These are phyloP conservation scores for Eucalyptus decipiens DNA, from an alignment of 345 rosid species.

Conservation along the genomic window DNA sequence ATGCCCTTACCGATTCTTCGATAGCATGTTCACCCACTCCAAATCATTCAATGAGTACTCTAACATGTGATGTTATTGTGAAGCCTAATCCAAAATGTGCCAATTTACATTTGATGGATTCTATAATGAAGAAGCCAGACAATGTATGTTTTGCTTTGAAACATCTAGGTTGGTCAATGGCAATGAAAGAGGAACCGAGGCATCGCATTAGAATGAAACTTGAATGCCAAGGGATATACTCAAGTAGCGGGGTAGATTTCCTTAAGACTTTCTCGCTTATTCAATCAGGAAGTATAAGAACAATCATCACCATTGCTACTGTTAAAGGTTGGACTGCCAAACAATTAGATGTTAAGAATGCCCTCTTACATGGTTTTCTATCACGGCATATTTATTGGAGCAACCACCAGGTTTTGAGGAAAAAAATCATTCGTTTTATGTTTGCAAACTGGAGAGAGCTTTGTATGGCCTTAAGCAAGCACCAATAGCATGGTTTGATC, in stretches of 20 bases:
- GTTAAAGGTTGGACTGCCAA: fast-evolving
- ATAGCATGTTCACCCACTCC: too few species aligned
- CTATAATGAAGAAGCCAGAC: too few species aligned
- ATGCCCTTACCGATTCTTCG: too few species aligned
- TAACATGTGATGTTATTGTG: too few species aligned
- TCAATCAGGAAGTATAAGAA: fast-evolving
- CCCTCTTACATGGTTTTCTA: background rate
- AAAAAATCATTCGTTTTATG: too few species aligned
- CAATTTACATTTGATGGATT: too few species aligned
- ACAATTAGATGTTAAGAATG: background rate
- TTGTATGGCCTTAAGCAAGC: background rate
- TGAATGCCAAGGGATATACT: background rate
- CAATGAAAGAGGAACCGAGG: fast-evolving
- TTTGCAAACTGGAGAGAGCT: background rate
- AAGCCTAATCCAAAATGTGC: too few species aligned
- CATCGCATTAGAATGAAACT: too few species aligned
- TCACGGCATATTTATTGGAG: background rate
- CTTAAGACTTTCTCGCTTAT: background rate
- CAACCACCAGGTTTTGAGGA: background rate
- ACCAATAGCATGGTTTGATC: background rate
- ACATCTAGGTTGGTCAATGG: too few species aligned
- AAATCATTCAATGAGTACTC: too few species aligned
- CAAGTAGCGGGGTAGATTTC: background rate
- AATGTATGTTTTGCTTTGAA: too few species aligned
- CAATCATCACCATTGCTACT: fast-evolving